These are phyloP conservation scores for Fomitiporia mediterranea DNA, from an alignment of 1,284 basidiomycete species.

Conservation along the genomic window DNA sequence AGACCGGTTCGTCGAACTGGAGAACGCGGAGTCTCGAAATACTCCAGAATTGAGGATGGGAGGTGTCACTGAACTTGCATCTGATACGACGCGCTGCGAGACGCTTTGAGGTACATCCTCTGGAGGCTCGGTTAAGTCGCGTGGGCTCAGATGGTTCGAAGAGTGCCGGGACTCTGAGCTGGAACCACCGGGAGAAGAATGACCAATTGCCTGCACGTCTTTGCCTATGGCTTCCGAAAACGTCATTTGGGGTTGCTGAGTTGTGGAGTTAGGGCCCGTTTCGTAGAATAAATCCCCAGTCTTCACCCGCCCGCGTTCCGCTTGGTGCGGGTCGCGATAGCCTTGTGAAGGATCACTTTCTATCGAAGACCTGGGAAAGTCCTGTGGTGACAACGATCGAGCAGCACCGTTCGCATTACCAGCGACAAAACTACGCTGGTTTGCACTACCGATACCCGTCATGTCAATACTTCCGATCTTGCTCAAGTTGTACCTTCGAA, in stretches of 20 bases:
- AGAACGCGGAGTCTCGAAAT: constrained; percentile 49
- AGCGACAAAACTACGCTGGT: constrained; percentile 20
- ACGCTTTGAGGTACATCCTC: constrained; percentile 15
- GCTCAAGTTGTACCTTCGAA: constrained; percentile 32
- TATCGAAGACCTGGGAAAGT: constrained; percentile 16
- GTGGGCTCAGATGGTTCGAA: constrained; percentile 9
- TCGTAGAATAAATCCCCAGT: constrained; percentile 19
- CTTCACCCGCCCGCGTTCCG: constrained; percentile 4
- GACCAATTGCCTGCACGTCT: background rate
- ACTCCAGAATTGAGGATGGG: constrained; percentile 35
- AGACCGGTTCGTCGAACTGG: constrained; percentile 39
- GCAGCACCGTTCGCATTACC: background rate
- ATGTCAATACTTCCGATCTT: constrained; percentile 54
- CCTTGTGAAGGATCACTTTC: background rate
- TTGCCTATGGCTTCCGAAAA: constrained; percentile 1
- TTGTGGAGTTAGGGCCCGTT: background rate
- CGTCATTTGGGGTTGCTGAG: background rate
- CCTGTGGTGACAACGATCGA: background rate
- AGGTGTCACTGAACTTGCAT: constrained; percentile 30
- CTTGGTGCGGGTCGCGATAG: background rate
- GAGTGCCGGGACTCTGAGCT: constrained; percentile 9
- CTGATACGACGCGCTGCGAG: constrained; percentile 15
- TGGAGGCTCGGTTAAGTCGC: constrained; percentile 7
- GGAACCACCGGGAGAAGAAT: constrained; percentile 4
- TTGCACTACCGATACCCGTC: constrained; percentile 55